Base-by-base conservation (phyloP, 129 eudicot genomes). In the Centaurea solstitialis region DNA sequence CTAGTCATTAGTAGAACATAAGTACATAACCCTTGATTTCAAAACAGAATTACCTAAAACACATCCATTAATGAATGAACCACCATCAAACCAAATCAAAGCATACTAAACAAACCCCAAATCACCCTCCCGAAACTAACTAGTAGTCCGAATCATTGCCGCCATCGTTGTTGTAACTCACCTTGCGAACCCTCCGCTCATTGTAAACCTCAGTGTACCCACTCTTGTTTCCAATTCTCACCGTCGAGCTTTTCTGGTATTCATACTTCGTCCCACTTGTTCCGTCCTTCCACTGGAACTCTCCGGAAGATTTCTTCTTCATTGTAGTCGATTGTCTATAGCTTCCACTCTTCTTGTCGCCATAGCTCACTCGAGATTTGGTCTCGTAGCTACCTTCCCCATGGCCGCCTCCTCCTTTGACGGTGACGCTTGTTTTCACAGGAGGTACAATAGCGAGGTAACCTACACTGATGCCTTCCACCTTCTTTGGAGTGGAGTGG, bases 171-270 rank as follows among this genome's bases (percentile, higher is more conserved):
- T 43, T 23, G 18, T 20, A 71, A n/a, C 30, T 73, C 69, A 78
- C 82, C 35, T 84, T 53, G 6, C 81, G 81, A 65, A 84, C 73
- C 73, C 79, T 84, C 83, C 72, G 81, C 39, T 83, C 85, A 5
- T 11, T 53, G 15, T 61, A 37, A 26, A 67, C 74, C 80, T 87
- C 90, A 2, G 85, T 83, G 78, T 80, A 87, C 1, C 90, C 90
- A 22, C 80, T 43, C 53, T 76, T 76, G 41, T 87, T 73, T 4
- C 87, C 90, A 38, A 83, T 18, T 66, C 83, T 76, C 26, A 79
- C 26, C 2, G 87, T 79, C 4, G 84, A 68, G 11, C 73, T 75
- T 6, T 45, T 35, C 39, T 28, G 45, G 62, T 41, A 64, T 71
- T 86, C 89, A 8, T 35, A 76, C 84, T 40, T 75, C 7, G 67